Percentiles rank a stretch among this genome's conserved stretches.
phyloP scores from a whole-genome alignment of 192 early-diverging fungal genomes.

The Backusella circina region DNA sequence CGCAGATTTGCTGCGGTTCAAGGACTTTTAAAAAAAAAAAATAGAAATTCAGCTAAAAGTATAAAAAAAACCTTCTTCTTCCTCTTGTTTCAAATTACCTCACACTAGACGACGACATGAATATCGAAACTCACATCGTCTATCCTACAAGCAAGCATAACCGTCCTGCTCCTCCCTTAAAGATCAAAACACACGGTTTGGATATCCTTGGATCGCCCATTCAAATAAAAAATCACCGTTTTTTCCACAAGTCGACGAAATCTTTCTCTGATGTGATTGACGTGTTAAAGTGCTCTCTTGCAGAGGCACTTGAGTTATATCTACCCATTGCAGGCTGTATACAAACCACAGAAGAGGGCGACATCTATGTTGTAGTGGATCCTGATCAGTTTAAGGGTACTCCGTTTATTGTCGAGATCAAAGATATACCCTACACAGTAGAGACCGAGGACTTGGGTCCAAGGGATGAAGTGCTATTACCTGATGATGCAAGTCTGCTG shows the following conservation, averaged over 20 bases:
- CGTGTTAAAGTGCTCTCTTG: constrained; percentile 29
- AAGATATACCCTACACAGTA: neutral
- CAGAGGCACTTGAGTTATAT: constrained; percentile 37
- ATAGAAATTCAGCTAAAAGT: neutral
- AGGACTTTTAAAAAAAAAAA: neutral
- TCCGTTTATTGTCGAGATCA: neutral
- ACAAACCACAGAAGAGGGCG: constrained; percentile 17
- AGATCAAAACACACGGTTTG: constrained; percentile 23
- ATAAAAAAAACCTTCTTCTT: neutral
- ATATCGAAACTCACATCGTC: neutral
- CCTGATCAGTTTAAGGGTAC: neutral
- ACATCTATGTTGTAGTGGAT: neutral
- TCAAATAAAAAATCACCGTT: constrained; percentile 34
- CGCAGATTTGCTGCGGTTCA: neutral
- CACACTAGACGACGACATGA: neutral
- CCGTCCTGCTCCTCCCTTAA: constrained; percentile 21
- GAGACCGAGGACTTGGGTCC: neutral
- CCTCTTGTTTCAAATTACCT: neutral
- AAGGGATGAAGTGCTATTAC: neutral
- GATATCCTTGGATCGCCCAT: constrained; percentile 25
- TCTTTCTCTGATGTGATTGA: constrained; percentile 22
- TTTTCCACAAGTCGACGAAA: constrained; percentile 16
- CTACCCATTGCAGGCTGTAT: constrained; percentile 33
- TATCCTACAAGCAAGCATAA: constrained; percentile 16
- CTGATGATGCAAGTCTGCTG: neutral